Evolutionary conservation across 805 yeast species (phyloP), one percentile per base, ranked within the genome.

Genomic region (Hanseniaspora pseudoguilliermondii): DNA sequence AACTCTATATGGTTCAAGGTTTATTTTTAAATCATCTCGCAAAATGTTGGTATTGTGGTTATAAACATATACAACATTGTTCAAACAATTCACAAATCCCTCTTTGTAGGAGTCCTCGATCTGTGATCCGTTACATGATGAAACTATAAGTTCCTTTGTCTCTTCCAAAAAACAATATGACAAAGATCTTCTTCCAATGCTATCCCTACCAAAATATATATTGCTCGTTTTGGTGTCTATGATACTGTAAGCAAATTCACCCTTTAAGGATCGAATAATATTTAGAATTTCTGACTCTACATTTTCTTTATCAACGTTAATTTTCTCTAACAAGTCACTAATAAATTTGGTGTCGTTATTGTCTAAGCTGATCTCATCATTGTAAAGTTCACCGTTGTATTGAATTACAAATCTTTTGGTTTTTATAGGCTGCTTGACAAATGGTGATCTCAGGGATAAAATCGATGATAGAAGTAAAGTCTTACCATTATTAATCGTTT

Each of bases 331-430:
- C 34, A 62, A 62, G 1, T 71, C 62, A 49, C 72, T 69, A 6
- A 87, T 68, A 60, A 66, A 84, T 3, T 66, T 71, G 0, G 95
- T 81, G 66, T 90, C 97, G 65, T 86, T 86, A 0, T 61, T 59
- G 35, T 71, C 60, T 23, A 84, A 75, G 39, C 76, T 46, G 18
- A 56, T 23, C 27, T 51, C 83, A 1, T 66, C 60, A 59, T 83
- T 83, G 66, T 93, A 93, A 11, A 93, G 68, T 63, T 93, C 97
- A 0, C 98, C 99, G 66, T 95, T 93, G 69, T 84, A 91, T 64
- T 88, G 95, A 9, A 95, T 64, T 0, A 76, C 63, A 50, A 64
- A 74, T 61, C 71, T 60, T 47, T 69, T 62, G 11, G 64, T 62
- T 3, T 46, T 48, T 16, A 81, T 60, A 0, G 97, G 96, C 67